Evolutionary conservation across 2,329 filamentous ascomycete species (phyloP), one percentile per base, ranked within the genome.

Genomic region (Cladosporium sp.): DNA sequence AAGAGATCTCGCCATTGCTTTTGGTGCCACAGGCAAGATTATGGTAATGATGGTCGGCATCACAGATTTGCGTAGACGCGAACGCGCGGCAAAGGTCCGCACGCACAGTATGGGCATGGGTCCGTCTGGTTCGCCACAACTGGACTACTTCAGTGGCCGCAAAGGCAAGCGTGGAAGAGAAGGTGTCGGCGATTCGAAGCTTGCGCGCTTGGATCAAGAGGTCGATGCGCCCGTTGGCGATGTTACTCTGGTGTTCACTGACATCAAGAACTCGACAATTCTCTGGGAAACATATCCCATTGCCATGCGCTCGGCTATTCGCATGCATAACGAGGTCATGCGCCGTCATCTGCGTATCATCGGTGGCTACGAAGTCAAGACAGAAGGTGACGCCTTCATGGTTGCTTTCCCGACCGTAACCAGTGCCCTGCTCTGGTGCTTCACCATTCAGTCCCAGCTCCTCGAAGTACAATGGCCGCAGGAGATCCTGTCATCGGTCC

Each of bases 31-130:
- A 1, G 90, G 90, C 74, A 99, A 99, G 80, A 91, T 98, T 69
- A 98, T 98, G 93, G 92, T 99, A 53, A 98, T 98, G 94, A 92
- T 99, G 83, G 89, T 99, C 64, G 94, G 93, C 64, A 91, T 99
- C 44, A 89, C 91, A 64, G 93, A 98, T 74, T 82, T 99, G 63
- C 94, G 96, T 80, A 91, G 91, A 75, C 88, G 92, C 65, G 91
- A 96, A 76, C 87, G 91, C 69, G 91, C 89, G 62, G 91, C 89
- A 62, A 78, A 89, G 79, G 81, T 91, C 77, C 86, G 92, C 65
- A 92, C 91, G 49, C 88, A 93, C 73, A 96, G 91, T 80, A 89
- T 96, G 85, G 92, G 91, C 16, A 86, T 96, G 79, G 91, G 91
- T 62, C 91, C 91, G 1, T 90, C 91, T 23, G 86, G 89, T 5